A percentile compares a stretch with the other conserved stretches of the same genome.
Evolutionary conservation across 306 rosid species (phyloP).

Genomic region (Vachellia collinsii): DNA sequence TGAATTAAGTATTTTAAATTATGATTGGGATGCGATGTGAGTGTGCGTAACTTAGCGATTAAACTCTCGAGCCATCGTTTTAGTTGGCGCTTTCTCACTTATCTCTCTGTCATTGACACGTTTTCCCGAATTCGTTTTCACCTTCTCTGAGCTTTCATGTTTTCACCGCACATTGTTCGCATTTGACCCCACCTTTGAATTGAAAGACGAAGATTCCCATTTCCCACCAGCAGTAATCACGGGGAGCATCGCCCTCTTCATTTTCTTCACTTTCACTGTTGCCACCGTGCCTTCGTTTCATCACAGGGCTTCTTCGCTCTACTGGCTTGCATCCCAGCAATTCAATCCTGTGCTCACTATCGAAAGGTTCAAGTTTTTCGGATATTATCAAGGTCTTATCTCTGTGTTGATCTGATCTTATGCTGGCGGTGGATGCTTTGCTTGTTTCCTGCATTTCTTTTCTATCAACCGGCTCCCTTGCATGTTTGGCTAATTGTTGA

Average conservation of each 20-base stretch:
- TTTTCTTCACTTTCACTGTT: not conserved
- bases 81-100: conserved; percentile 28
- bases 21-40: not conserved
- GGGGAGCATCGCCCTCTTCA: not conserved
- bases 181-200: not conserved
- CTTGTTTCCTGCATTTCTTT: conserved; percentile 7
- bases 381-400: not conserved
- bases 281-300: conserved; percentile 20
- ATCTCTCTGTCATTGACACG: conserved; percentile 31
- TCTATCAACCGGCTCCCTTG: not conserved
- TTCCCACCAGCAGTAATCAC: conserved; percentile 9
- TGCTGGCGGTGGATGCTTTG: conserved; percentile 19
- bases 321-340: conserved; percentile 17
- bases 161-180: conserved; percentile 19
- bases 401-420: conserved; percentile 34
- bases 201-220: not conserved
- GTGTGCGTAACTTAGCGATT: not conserved
- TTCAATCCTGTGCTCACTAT: conserved; percentile 18
- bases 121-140: conserved; percentile 27
- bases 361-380: not conserved
- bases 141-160: conserved; percentile 17
- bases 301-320: not conserved
- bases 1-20: not conserved
- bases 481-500: conserved; percentile 25
- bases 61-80: not conserved